These are phyloP conservation scores for Cronartium quercuum DNA, from an alignment of 1,284 basidiomycete genomes.

Conservation along the genomic window DNA sequence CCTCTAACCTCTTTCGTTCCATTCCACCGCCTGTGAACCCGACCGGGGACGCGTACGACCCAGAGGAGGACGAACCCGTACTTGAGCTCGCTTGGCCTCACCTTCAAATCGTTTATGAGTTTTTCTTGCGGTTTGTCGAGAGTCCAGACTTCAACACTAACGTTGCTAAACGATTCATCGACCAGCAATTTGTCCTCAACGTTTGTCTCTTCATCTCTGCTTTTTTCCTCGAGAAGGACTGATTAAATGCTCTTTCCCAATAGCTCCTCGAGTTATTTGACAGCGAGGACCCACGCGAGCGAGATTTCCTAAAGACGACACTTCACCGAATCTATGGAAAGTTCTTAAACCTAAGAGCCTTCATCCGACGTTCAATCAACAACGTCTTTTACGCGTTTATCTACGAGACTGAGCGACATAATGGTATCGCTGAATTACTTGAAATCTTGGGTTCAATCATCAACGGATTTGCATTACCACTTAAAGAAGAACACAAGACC, in stretches of 20 bases:
- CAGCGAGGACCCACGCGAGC: slow-evolving; percentile 96
- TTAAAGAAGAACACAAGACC: slow-evolving; percentile 99
- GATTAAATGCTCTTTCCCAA: not conserved
- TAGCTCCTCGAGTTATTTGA: slow-evolving; percentile 95
- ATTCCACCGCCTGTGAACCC: slow-evolving; percentile 99
- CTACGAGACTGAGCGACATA: slow-evolving; percentile 97
- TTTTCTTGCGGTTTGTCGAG: slow-evolving; percentile 98
- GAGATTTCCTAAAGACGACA: slow-evolving; percentile 98
- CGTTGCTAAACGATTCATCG: slow-evolving; percentile 93
- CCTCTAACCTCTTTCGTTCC: slow-evolving; percentile 94
- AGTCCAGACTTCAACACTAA: slow-evolving; percentile 98
- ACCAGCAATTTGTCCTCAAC: slow-evolving; percentile 86
- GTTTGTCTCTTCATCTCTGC: slow-evolving; percentile 44
- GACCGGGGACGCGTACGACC: slow-evolving; percentile 95
- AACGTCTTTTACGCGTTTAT: slow-evolving; percentile 99
- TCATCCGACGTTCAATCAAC: slow-evolving; percentile 98
- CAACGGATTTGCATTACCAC: slow-evolving; percentile 95
- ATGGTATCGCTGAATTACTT: slow-evolving; percentile 95
- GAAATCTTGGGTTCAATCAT: slow-evolving; percentile 99
- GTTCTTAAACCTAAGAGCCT: slow-evolving; percentile 96
- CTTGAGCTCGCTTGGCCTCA: slow-evolving; percentile 99
- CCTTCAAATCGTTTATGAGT: slow-evolving; percentile 98
- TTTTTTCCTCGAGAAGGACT: not conserved
- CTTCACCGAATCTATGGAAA: slow-evolving; percentile 99
- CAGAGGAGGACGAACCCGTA: slow-evolving; percentile 98